These are phyloP conservation scores for Panicum hallii DNA, from an alignment of 202 grass and related monocot genomes.

Conservation along the genomic window DNA sequence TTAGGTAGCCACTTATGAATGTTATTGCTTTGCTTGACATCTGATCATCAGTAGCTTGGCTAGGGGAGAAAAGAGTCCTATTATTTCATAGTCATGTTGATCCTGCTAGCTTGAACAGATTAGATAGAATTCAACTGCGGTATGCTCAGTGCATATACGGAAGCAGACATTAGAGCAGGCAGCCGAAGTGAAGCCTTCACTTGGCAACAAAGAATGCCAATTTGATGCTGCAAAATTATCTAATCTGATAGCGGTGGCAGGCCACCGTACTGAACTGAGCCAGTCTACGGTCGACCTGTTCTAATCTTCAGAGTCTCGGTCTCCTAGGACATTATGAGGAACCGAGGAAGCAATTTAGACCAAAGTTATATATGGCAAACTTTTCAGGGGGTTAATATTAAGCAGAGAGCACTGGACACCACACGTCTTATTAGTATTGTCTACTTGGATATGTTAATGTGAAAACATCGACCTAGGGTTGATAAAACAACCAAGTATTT, in stretches of 20 bases:
- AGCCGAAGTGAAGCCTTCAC: not conserved
- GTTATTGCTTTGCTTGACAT: not conserved
- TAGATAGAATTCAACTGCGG: not conserved
- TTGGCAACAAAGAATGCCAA: not conserved
- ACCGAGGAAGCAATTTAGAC: not conserved
- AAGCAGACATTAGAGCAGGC: not conserved
- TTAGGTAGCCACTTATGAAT: not conserved
- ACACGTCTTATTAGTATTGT: not conserved
- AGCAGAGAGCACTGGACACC: not conserved
- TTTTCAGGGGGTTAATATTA: too few species aligned
- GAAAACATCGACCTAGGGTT: not conserved
- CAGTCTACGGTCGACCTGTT: too few species aligned
- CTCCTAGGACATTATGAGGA: not conserved
- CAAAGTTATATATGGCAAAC: not conserved
- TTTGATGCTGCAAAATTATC: not conserved
- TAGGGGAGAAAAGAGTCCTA: not conserved
- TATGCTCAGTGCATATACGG: not conserved
- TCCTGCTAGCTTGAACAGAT: not conserved
- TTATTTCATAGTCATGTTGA: not conserved
- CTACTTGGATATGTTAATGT: not conserved
- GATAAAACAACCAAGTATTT: not conserved
- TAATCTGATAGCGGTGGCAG: not conserved
- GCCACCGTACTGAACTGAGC: not conserved
- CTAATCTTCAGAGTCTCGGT: not conserved
- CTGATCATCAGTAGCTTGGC: slow-evolving; percentile 1